Conservation (phyloP, 495 filamentous ascomycete species). For the Aspergillus asperescens region DNA sequence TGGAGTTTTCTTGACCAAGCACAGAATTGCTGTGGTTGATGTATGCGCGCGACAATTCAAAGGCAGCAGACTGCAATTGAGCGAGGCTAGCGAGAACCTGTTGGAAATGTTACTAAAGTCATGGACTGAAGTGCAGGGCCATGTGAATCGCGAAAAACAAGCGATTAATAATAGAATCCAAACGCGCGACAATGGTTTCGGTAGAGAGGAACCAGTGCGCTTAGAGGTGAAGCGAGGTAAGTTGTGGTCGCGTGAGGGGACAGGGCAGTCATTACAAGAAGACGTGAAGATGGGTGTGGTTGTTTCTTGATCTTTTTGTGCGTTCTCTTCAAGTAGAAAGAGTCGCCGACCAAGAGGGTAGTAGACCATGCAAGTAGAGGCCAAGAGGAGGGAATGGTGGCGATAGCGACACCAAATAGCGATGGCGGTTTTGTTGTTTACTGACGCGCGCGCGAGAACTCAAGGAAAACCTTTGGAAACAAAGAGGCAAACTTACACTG, state of each 20-base stretch:
- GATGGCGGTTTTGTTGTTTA: neutral
- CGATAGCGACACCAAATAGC: neutral
- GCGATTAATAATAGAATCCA: neutral
- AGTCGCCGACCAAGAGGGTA: neutral
- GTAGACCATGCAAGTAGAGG: neutral
- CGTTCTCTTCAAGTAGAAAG: neutral
- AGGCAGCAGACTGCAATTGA: conserved; percentile 67
- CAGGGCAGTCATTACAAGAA: neutral
- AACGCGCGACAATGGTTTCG: conserved; percentile 6
- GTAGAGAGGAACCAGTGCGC: conserved; percentile 8
- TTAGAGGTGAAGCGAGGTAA: conserved; percentile 11
- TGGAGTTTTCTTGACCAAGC: conserved; percentile 55
- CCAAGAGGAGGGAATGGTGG: neutral
- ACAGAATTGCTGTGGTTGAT: conserved; percentile 76
- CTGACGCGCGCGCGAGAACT: neutral
- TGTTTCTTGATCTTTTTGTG: neutral
- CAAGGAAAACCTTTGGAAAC: conserved; percentile 7
- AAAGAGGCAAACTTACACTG: conserved; percentile 46
- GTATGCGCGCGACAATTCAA: conserved; percentile 70
- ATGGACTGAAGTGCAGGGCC: neutral
- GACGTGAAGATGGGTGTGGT: no score
- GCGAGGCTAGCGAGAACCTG: conserved; percentile 70
- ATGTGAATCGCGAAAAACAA: neutral
- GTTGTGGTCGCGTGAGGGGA: neutral
- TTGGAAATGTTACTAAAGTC: conserved; percentile 21